phyloP scores from a whole-genome alignment of 306 rosid genomes.

The Prunus dulcis region DNA sequence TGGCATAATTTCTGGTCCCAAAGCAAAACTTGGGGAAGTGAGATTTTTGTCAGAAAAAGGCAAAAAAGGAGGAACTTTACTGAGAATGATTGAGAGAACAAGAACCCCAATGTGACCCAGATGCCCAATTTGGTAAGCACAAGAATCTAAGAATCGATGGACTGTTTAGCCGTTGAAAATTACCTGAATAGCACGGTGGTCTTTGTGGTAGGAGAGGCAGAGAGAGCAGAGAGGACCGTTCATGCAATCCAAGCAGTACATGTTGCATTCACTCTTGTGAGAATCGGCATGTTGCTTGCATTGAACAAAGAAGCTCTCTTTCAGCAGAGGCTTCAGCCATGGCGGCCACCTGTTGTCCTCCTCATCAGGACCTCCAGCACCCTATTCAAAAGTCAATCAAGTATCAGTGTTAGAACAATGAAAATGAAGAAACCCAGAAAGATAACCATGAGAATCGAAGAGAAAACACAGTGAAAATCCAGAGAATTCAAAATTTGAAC shows the following conservation, averaged over 20 bases:
- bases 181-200: conserved; percentile 93
- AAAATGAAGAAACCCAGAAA: not conserved
- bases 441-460: not conserved
- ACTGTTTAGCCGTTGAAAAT: not conserved
- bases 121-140: not conserved
- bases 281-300: conserved; percentile 88
- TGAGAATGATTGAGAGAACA: not conserved
- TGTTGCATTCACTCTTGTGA: conserved; percentile 95
- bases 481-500: conserved; percentile 1
- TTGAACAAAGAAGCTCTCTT: conserved; percentile 86
- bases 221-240: conserved; percentile 91
- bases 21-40: not conserved
- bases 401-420: not conserved
- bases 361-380: conserved; percentile 91
- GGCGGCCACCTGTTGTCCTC: conserved; percentile 96
- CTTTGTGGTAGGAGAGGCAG: conserved; percentile 75
- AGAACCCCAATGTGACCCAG: conserved; percentile 2
- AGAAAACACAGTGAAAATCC: conserved; percentile 2
- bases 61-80: not conserved
- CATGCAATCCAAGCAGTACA: conserved; percentile 98
- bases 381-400: conserved; percentile 44
- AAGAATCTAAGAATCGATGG: not conserved
- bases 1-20: not conserved
- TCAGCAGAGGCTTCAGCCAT: conserved; percentile 89
- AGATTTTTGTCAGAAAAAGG: conserved; percentile 11